phyloP scores from a whole-genome alignment of 202 grass and related monocot genomes.

The Schoenoplectus tabernaemontani region DNA sequence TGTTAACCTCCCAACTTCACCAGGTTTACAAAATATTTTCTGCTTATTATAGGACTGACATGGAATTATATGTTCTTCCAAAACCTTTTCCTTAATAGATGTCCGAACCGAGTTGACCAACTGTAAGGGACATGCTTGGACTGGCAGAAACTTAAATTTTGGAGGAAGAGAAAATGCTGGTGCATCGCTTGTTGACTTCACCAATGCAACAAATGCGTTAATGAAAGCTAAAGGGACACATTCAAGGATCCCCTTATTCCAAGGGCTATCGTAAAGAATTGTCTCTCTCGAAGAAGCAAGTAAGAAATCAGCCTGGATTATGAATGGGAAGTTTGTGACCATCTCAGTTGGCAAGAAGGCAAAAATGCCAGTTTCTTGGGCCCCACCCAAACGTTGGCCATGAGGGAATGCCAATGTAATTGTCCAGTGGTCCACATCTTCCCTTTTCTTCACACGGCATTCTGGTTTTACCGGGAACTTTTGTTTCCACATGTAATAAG shows the following conservation, averaged over 20 bases:
- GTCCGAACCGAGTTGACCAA: conserved; percentile 40
- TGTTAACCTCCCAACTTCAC: conserved; percentile 31
- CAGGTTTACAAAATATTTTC: conserved; percentile 60
- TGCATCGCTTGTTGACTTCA: conserved; percentile 32
- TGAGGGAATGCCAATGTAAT: conserved; percentile 57
- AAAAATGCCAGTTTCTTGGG: conserved; percentile 35
- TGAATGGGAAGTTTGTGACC: conserved; percentile 52
- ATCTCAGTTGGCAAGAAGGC: conserved; percentile 79
- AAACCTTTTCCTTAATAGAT: conserved; percentile 43
- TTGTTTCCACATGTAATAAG: conserved; percentile 74
- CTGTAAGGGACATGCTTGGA: conserved; percentile 21
- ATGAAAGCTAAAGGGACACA: conserved; percentile 53
- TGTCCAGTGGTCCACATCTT: conserved; percentile 57
- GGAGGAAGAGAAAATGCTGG: conserved; percentile 19
- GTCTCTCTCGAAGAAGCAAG: conserved; percentile 55
- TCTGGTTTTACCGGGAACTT: conserved; percentile 45
- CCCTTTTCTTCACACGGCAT: conserved; percentile 36
- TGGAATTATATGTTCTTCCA: conserved; percentile 42
- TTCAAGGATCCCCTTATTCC: conserved; percentile 71
- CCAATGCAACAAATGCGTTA: conserved; percentile 37
- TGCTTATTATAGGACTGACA: conserved; percentile 40
- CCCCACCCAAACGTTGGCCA: conserved; percentile 35
- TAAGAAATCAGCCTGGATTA: conserved; percentile 79
- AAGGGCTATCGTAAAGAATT: conserved; percentile 44
- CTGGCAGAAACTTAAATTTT: conserved; percentile 51